phyloP scores from a whole-genome alignment of 169 alveolate species.

The Eimeria necatrix region DNA sequence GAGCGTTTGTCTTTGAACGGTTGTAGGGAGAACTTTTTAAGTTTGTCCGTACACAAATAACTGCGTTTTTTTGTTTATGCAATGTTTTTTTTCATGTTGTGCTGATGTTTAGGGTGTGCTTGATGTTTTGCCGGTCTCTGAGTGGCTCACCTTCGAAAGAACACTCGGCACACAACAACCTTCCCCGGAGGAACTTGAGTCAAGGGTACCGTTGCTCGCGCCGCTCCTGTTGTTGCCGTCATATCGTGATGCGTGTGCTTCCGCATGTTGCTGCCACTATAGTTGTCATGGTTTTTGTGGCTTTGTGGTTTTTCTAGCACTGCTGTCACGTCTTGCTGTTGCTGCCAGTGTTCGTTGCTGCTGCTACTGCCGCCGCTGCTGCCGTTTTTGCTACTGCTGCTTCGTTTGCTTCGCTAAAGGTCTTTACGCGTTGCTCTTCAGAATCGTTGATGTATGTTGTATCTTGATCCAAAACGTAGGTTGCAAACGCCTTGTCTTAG shows the following conservation, averaged over 20 bases:
- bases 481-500: background rate
- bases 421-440: background rate
- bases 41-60: background rate
- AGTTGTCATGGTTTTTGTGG: background rate
- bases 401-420: background rate
- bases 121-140: conserved; percentile 62
- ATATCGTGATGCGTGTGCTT: background rate
- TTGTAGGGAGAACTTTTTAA: background rate
- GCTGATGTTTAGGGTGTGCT: conserved; percentile 9
- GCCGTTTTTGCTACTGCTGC: background rate
- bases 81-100: background rate
- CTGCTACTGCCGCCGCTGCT: background rate
- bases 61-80: background rate
- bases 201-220: background rate
- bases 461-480: background rate
- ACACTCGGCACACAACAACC: conserved; percentile 27
- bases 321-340: background rate
- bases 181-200: conserved; percentile 12
- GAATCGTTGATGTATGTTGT: background rate
- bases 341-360: background rate
- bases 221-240: background rate
- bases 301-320: background rate
- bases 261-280: background rate
- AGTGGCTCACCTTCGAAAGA: conserved; percentile 65
- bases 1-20: too few species aligned